phyloP scores from a whole-genome alignment of 257 asterid genomes.

The Solanum sparsipilum region DNA sequence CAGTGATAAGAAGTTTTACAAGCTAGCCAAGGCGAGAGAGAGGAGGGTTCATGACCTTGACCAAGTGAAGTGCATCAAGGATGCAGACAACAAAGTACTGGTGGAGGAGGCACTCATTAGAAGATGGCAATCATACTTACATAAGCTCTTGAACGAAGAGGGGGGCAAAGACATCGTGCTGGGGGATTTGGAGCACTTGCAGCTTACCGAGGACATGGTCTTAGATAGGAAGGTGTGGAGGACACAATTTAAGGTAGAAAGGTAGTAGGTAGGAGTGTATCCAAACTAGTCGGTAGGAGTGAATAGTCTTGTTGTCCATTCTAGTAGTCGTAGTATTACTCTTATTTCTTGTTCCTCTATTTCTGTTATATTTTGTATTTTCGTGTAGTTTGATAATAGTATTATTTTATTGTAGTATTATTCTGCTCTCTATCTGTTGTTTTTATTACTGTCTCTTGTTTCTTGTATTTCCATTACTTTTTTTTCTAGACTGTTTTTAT shows the following conservation, averaged over 20 bases:
- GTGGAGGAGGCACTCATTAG: background rate
- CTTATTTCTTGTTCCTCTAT: background rate
- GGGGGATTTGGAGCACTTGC: background rate
- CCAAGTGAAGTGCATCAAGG: background rate
- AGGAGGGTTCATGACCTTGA: background rate
- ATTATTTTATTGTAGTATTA: background rate
- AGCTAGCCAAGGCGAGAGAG: background rate
- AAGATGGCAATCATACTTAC: background rate
- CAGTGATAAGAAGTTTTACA: background rate
- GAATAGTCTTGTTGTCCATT: background rate
- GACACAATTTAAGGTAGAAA: background rate
- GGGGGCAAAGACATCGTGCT: background rate
- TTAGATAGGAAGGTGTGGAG: background rate
- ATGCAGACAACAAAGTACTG: background rate
- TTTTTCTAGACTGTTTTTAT: background rate
- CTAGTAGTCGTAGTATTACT: background rate
- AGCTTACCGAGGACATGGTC: background rate
- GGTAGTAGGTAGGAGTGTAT: background rate
- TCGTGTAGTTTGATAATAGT: background rate
- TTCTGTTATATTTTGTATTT: background rate
- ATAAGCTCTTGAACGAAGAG: background rate
- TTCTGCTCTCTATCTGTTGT: background rate
- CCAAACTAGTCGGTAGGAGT: background rate
- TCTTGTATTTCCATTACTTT: background rate
- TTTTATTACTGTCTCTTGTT: background rate